Percentiles rank a stretch among this genome's conserved stretches.
Conservation (phyloP, 78 protist species). For the Dictyostelium firmibasis region DNA sequence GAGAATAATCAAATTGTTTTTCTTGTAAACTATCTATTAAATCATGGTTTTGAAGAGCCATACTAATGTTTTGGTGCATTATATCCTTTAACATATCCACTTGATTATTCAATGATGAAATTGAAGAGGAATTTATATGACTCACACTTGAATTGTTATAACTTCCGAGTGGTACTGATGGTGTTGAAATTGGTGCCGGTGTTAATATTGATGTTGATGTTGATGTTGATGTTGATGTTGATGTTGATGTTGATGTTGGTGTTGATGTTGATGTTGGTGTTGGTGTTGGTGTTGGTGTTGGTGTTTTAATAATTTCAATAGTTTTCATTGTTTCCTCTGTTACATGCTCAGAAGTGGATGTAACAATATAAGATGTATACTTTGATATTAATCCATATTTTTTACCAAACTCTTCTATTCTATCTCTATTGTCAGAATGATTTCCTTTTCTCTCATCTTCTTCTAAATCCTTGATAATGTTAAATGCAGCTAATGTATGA, state of each 20-base stretch:
- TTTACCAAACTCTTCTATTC: conserved; percentile 9
- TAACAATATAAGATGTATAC: conserved; percentile 45
- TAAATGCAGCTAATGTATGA: conserved; percentile 45
- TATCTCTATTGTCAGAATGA: background rate
- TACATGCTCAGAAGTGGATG: background rate
- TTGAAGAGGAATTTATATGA: no score
- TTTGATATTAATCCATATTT: conserved; percentile 15
- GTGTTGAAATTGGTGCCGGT: background rate
- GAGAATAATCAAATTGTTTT: no score
- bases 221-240: background rate
- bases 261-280: background rate
- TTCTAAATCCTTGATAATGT: conserved; percentile 40
- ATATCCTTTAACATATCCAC: no score
- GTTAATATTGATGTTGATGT: background rate
- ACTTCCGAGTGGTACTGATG: no score
- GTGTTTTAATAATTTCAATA: background rate
- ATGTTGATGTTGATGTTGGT: background rate
- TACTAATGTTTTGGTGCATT: no score
- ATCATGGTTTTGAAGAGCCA: no score
- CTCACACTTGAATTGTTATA: no score
- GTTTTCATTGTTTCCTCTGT: conserved; percentile 7
- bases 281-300: background rate
- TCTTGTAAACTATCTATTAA: no score
- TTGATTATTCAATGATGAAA: no score
- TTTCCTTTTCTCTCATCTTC: background rate